Base-by-base conservation (phyloP, 257 asterid genomes). In the Ilex aquifolium region DNA sequence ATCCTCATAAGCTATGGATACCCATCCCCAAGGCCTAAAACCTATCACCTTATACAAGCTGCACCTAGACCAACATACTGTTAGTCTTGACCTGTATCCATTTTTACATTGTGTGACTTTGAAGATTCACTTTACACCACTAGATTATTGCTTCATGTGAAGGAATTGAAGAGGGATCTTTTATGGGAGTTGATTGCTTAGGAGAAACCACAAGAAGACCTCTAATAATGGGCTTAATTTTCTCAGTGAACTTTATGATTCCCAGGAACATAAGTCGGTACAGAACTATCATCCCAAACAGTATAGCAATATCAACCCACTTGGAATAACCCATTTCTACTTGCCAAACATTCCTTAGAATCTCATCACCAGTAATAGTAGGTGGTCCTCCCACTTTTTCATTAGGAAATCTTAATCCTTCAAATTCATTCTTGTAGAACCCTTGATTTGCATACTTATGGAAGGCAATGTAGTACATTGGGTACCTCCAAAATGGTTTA, bases 361-460 rank as follows among this genome's bases (percentile, higher is more conserved):
- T 66, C 58, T 75, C 70, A 9, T 77, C 79, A 15, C 88, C 91
- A 15, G 31, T 74, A 13, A 84, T 54, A 14, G 40, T 59, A 2
- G 58, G 0, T 32, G 74, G 46, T 54, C 79, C 80, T 62, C 81
- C 77, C 0, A 61, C 58, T 44, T 29, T 64, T 31, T 39, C 78
- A 62, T 72, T 69, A n/a, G 75, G 82, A 16, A 84, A 84, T 10
- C 0, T 53, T 17, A 81, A 46, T 14, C 85, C 88, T 44, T 57
- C 46, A 55, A 81, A 84, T 62, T 84, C 91, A 53, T 84, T 84
- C 76, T 84, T 84, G 60, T 60, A 79, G 50, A 84, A 73, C 5
- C 91, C 91, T 73, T 84, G 77, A 57, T 69, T 59, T 40, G 83
- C 88, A 50, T 84, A 77, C 71, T 74, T 84, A 56, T 84, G 88